phyloP scores from a whole-genome alignment of 148 eudicot species.

The Chenopodium quinoa region DNA sequence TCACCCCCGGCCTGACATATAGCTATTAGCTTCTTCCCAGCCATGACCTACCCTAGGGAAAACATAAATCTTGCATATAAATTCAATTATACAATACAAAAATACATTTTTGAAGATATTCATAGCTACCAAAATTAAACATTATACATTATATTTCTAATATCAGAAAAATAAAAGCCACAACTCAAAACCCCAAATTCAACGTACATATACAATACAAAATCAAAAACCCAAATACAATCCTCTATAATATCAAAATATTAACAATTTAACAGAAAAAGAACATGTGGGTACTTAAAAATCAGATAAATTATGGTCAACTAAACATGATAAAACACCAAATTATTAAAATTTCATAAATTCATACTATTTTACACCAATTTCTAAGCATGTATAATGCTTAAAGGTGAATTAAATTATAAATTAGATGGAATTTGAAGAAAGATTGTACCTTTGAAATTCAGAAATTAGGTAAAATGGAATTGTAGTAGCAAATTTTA shows the following conservation, averaged over 20 bases:
- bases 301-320: neutral
- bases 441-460: slow-evolving; percentile 23
- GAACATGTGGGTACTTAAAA: slow-evolving; percentile 10
- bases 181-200: slow-evolving; percentile 18
- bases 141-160: neutral
- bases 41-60: slow-evolving; percentile 48
- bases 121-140: neutral
- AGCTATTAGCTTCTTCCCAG: slow-evolving; percentile 70
- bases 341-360: neutral
- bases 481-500: neutral
- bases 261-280: slow-evolving; percentile 13
- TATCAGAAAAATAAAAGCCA: neutral
- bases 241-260: neutral
- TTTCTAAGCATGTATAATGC: neutral
- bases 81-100: neutral
- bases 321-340: slow-evolving; percentile 7
- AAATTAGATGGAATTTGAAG: neutral
- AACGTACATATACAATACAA: neutral
- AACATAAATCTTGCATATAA: neutral
- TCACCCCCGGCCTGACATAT: slow-evolving; percentile 87
- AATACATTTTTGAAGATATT: neutral
- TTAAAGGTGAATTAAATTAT: neutral
- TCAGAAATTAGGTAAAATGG: neutral
- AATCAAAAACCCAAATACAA: slow-evolving; percentile 8
- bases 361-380: neutral